Evolutionary conservation across 2,329 filamentous ascomycete species (phyloP), one percentile per base, ranked within the genome.

Genomic region (Colletotrichum lini): DNA sequence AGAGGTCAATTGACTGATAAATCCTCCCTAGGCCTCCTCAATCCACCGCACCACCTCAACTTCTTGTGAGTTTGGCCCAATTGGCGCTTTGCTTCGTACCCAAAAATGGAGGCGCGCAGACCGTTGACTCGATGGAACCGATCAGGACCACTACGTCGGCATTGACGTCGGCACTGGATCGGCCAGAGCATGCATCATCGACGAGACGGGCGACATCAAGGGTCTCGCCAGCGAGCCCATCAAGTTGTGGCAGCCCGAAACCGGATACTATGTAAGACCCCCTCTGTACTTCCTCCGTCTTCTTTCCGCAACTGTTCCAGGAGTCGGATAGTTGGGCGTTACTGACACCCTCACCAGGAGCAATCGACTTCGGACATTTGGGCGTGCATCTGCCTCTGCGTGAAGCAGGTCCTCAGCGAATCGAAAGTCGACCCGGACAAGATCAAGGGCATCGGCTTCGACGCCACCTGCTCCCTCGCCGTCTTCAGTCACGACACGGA

Each of bases 291-390:
- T 58, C 18, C n/a, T 23, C 57, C 18, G 8, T 12, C 23, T 58
- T 2, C 56, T 26, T 49, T 50, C 15, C 10, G 10, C 23, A 38
- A 38, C 35, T 15, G 40, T n/a, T 2, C 9, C 35, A 10, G 30
- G 15, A 40, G 12, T 23, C 35, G 15, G 5, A 7, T 10, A 38
- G 38, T 12, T n/a, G 40, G 42, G 23, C 65, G 35, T 30, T 30
- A 23, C 65, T 72, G 50, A 74, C 61, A 15, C 50, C 40, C 68
- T 35, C 40, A 9, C 21, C 70, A 86, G 95, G 96, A 99, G 86
- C 96, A 99, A 96, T 98, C 96, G 18, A 98, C 96, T 0, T 94
- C 91, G 61, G 94, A 99, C 81, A 99, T 99, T 79, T 99, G 96
- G 96, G 89, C 91, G 74, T 96, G 94, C 82, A 98, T 99, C 80